phyloP scores from a whole-genome alignment of 192 early-diverging fungal species.

The Gamsiella multidivaricata region DNA sequence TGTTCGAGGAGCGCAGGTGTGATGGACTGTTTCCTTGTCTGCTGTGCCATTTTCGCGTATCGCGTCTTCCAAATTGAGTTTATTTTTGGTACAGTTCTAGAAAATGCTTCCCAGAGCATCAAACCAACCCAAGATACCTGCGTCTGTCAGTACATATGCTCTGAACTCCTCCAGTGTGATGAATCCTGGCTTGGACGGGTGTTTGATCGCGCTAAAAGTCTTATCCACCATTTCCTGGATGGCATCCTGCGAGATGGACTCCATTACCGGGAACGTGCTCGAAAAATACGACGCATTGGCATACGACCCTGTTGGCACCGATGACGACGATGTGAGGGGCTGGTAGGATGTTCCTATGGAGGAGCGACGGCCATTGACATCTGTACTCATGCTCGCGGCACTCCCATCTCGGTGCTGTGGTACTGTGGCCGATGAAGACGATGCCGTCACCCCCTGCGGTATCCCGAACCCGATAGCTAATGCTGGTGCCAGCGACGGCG shows the following conservation, averaged over 20 bases:
- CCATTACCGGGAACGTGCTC: conserved; percentile 88
- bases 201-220: conserved; percentile 75
- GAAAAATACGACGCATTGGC: conserved; percentile 61
- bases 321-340: conserved; percentile 21
- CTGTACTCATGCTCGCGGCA: neutral
- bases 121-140: conserved; percentile 88
- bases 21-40: no score
- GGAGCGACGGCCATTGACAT: neutral
- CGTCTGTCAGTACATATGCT: conserved; percentile 80
- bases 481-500: conserved; percentile 29
- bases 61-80: no score
- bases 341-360: conserved; percentile 12
- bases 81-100: neutral
- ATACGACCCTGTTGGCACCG: conserved; percentile 22
- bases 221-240: conserved; percentile 95
- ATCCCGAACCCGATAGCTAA: conserved; percentile 27
- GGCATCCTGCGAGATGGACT: conserved; percentile 92
- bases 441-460: neutral
- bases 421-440: conserved; percentile 1
- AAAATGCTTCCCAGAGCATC: conserved; percentile 82
- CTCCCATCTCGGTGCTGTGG: neutral
- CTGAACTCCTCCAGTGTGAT: conserved; percentile 86
- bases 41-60: no score
- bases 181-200: conserved; percentile 64
- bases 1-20: no score